phyloP scores from a whole-genome alignment of 202 grass and related monocot species.

The Dendrocalamus latiflorus region DNA sequence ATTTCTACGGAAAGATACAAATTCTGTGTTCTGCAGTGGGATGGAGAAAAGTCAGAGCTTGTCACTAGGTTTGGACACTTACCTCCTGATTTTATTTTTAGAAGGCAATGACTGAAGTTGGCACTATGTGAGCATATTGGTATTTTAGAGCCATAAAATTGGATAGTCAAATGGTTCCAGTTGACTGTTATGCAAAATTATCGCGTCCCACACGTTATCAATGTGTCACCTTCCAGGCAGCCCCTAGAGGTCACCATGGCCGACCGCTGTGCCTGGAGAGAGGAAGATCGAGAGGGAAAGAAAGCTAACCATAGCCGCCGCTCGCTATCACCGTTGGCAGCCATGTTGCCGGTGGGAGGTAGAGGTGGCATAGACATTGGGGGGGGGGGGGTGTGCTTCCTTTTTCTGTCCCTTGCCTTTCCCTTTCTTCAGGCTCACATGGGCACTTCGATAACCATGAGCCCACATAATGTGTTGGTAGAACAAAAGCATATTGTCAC shows the following conservation, averaged over 20 bases:
- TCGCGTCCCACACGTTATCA: too few species aligned
- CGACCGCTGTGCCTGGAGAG: not conserved
- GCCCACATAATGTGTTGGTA: not conserved
- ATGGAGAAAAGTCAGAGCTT: slow-evolving; percentile 83
- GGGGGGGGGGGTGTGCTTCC: not conserved
- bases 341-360: not conserved
- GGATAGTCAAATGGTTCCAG: not conserved
- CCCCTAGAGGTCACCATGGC: not conserved
- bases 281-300: not conserved
- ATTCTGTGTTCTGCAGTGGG: slow-evolving; percentile 98
- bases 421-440: not conserved
- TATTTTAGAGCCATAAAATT: not conserved
- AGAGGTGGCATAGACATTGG: not conserved
- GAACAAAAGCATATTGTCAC: not conserved
- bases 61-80: slow-evolving; percentile 67
- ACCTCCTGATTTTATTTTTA: not conserved
- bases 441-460: not conserved
- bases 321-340: not conserved
- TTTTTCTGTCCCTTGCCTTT: not conserved
- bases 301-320: not conserved
- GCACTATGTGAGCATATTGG: not conserved
- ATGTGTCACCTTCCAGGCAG: too few species aligned
- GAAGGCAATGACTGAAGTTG: not conserved
- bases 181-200: not conserved
- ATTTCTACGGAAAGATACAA: slow-evolving; percentile 96